Evolutionary conservation across 306 rosid species (phyloP).

Genomic region (Cucumis melo): DNA sequence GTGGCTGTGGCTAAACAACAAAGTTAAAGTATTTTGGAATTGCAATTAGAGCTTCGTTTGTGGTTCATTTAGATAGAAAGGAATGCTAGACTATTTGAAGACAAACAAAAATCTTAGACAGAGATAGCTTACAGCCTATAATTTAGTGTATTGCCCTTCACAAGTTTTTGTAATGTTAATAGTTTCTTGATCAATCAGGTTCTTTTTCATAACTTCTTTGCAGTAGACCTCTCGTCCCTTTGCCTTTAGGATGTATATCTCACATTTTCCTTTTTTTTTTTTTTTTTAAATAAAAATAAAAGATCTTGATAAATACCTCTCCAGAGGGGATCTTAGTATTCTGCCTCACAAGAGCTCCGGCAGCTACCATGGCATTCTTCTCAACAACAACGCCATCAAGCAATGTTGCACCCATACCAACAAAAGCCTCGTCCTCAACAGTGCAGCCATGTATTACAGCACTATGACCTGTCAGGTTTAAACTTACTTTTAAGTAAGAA

Average conservation of each 20-base stretch:
- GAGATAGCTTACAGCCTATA: neutral
- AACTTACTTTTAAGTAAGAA: neutral
- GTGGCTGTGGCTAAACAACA: neutral
- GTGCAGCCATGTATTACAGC: constrained; percentile 93
- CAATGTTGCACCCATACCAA: constrained; percentile 90
- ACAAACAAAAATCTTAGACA: neutral
- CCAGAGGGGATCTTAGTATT: constrained; percentile 85
- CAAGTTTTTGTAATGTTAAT: neutral
- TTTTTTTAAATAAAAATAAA: neutral
- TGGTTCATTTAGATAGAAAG: neutral
- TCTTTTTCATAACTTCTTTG: neutral
- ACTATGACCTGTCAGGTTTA: constrained; percentile 50
- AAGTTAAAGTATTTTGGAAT: neutral
- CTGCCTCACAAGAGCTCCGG: constrained; percentile 95
- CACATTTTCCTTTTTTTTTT: neutral
- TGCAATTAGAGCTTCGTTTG: neutral
- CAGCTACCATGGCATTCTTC: constrained; percentile 94
- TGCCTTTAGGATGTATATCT: neutral
- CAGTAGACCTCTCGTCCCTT: neutral
- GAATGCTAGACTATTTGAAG: neutral
- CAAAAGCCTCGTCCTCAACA: constrained; percentile 95
- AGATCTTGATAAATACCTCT: constrained; percentile 33
- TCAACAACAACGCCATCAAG: constrained; percentile 88
- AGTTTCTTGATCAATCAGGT: neutral
- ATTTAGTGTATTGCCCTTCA: neutral